Base-by-base conservation (phyloP, 2,329 filamentous ascomycete genomes). In the Ophiostoma tasmaniense region DNA sequence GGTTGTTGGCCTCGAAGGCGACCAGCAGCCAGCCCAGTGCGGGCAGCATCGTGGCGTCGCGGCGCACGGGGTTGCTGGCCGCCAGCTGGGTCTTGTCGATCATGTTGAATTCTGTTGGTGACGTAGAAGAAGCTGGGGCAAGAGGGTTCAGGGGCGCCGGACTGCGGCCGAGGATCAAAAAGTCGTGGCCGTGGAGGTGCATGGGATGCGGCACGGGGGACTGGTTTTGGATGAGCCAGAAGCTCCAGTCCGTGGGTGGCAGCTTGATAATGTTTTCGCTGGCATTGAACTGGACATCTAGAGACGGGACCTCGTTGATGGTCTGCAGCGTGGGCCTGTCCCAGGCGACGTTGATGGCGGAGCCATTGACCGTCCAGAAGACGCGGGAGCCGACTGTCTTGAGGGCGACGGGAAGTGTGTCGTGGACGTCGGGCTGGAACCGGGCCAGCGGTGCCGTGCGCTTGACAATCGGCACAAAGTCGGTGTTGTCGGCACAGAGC, bases 1-100 rank as follows among this genome's bases (percentile, higher is more conserved):
- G 83, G 71, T 85, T 85, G 74, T 85, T 79, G 0, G 81, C 78
- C 67, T 76, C 73, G 74, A 83, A 85, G 0, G 80, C 82, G 11
- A 85, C 75, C 1, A 81, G 78, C 6, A 85, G 69, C 75, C 81
- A 82, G 1, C 83, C 83, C 25, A 74, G 75, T 10, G 75, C 75
- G 0, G 81, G 80, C 2, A 85, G 74, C 71, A 81, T 78, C 3
- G 80, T 78, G 0, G 80, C 81, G 74, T 85, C 83, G n/a, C 83
- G 77, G 1, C 83, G 77, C 0, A 80, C 76, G 1, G 82, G 82
- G 70, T 83, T 84, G 67, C 74, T 69, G 7, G 33, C 33, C 3
- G 33, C 8, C 33, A 33, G 33, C 33, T 33, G 33, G 33, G 5
- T 33, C 33, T 33, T 33, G 33, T 33, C 33, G 33, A 33, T 33